Percentiles rank a stretch among this genome's conserved stretches.
phyloP scores from a whole-genome alignment of 2,329 filamentous ascomycete genomes.

The Fragosphaeria purpurea region DNA sequence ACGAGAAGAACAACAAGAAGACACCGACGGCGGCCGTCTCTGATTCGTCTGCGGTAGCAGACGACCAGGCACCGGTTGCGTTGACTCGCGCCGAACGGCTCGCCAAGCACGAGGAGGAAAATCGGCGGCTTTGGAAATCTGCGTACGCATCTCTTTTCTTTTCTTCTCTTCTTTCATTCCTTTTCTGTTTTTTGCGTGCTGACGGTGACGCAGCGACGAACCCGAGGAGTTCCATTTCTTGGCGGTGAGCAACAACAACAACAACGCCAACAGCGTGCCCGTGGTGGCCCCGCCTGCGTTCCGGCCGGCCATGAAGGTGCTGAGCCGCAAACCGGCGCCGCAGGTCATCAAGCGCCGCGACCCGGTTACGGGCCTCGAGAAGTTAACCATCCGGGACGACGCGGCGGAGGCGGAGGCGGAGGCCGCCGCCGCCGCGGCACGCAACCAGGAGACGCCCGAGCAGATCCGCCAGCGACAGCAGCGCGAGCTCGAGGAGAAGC shows the following conservation, averaged over 20 bases:
- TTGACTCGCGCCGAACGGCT: slow-evolving; percentile 67
- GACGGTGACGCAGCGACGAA: slow-evolving; percentile 48
- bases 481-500: slow-evolving; percentile 76
- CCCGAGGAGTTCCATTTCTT: slow-evolving; percentile 67
- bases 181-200: not conserved
- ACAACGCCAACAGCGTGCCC: slow-evolving; percentile 25
- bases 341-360: slow-evolving; percentile 50
- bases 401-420: slow-evolving; percentile 59
- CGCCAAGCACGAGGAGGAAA: slow-evolving; percentile 71
- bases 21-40: not conserved
- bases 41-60: not conserved
- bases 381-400: slow-evolving; percentile 35
- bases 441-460: slow-evolving; percentile 57
- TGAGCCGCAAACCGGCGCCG: slow-evolving; percentile 68
- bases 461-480: slow-evolving; percentile 71
- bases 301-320: slow-evolving; percentile 73
- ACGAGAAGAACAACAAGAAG: slow-evolving; percentile 17
- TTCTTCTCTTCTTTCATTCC: not conserved
- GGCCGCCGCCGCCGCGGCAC: slow-evolving; percentile 58
- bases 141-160: slow-evolving; percentile 47
- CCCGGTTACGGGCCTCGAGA: slow-evolving; percentile 36
- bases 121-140: slow-evolving; percentile 79
- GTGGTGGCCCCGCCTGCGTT: slow-evolving; percentile 56
- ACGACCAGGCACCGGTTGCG: slow-evolving; percentile 22
- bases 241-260: slow-evolving; percentile 30